Evolutionary conservation across 208 protist genomes (phyloP), one percentile per base, ranked within the genome.

Genomic region (Porcisia deanei): DNA sequence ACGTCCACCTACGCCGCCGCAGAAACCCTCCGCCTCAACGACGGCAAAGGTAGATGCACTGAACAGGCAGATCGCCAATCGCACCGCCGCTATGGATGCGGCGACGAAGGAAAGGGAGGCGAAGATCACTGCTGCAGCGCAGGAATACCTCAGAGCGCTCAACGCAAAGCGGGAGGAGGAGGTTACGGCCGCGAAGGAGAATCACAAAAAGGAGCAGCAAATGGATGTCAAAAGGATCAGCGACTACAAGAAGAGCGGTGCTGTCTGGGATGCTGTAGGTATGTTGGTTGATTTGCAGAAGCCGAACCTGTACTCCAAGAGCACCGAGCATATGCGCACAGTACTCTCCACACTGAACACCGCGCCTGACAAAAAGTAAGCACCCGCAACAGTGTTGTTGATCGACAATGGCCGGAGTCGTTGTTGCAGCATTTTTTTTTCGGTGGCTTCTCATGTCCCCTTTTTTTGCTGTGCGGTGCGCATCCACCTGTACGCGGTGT

Each of bases 321-420:
- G 80, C 58, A 96, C 92, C 10, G 92, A 96, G 73, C 86, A 85
- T 60, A 96, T 96, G 92, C 86, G 92, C 47, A 79, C 72, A 34
- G 85, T 96, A 64, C 74, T 96, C 6, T 81, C 73, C 37, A 84
- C 78, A 9, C 79, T 95, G 55, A 83, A 78, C 69, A 72, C 69
- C 7, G 41, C 69, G 30, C 76, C 75, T 34, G 80, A 34, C 12
- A 77, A 75, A 52, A 67, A 73, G 45, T 82, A 59, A 65, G 16
- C 16, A 10, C 22, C 16, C 25, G 10, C n/a, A 20, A 41, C 3
- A 18, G 5, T 20, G 10, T 43, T 72, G 67, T 25, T 59, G 30
- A 43, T 67, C 63, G 22, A 37, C 41, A 67, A 37, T 20, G 16
- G 34, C 41, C 63, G 37, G 43, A 57, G 57, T 45, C 39, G 30